Base-by-base conservation (phyloP, 75 land plant species). In the Cupressus sempervirens region DNA sequence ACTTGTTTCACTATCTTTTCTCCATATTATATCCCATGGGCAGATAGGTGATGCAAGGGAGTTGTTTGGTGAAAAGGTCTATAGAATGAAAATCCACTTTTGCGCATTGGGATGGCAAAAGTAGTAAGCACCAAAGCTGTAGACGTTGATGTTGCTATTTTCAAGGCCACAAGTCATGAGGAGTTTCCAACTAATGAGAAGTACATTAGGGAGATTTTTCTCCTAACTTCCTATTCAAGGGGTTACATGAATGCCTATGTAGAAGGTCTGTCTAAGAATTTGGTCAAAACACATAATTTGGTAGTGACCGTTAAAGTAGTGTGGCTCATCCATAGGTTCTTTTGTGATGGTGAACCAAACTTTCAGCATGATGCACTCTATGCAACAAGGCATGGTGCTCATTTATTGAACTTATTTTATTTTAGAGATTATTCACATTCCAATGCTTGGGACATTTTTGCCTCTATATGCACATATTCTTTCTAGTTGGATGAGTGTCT, bases 201-300 rank as follows among this genome's bases (percentile, higher is more conserved):
- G 68, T 83, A 90, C 58, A 70, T 90, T 1, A 88, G 84, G 43
- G 91, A 90, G 62, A 86, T 90, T 82, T 53, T 90, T 65, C 85
- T 87, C 67, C 88, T 89, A 23, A 89, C 91, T 52, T 83, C 88
- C n/a, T 89, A 86, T 86, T 90, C 91, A n/a, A 86, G 91, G 35
- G 91, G 91, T 8, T 90, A 90, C 41, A 86, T 89, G 72, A 90
- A 87, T 43, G 91, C 91, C 13, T 96, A 96, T 65, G 91, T 96
- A 35, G 75, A 90, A 62, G 84, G 91, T 34, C 82, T 96, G 23
- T 89, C 98, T 13, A 89, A 87, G 84, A 86, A 95, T 48, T 85
- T 96, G n/a, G 84, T 88, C 81, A 96, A 96, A 90, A 96, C 98
- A 1, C 90, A 90, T 30, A 94, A 96, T 73, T 96, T 97, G 98